Conservation (phyloP, 495 filamentous ascomycete genomes). For the Aspergillus hancockii region DNA sequence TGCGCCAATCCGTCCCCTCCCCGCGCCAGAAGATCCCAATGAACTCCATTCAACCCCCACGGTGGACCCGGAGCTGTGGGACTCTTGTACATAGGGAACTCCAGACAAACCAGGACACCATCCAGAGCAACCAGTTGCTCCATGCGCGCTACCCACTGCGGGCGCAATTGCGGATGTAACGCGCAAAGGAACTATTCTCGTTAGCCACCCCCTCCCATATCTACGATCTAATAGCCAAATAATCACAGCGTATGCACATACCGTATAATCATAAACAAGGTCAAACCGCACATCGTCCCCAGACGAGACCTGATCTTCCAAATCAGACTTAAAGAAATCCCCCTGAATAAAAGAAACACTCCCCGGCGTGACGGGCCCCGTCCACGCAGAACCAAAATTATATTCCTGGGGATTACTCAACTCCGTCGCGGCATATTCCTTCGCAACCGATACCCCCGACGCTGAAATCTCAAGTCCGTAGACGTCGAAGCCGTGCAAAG, state of each 20-base stretch:
- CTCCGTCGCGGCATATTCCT: slow-evolving; percentile 20
- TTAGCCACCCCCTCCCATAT: not conserved
- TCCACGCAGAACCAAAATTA: slow-evolving; percentile 19
- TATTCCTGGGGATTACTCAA: slow-evolving; percentile 15
- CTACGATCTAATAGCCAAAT: not conserved
- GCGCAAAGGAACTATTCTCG: slow-evolving; percentile 40
- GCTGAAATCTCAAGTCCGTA: slow-evolving; percentile 32
- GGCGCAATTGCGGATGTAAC: slow-evolving; percentile 36
- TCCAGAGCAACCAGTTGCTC: slow-evolving; percentile 25
- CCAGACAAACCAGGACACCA: slow-evolving; percentile 43
- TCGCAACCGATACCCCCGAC: slow-evolving; percentile 22
- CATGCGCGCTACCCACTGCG: slow-evolving; percentile 38
- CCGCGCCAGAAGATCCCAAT: slow-evolving; percentile 32
- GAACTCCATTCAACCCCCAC: slow-evolving; percentile 36
- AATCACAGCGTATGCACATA: slow-evolving; percentile 32
- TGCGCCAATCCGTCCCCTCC: slow-evolving; percentile 3
- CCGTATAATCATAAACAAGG: slow-evolving; percentile 77
- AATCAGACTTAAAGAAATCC: slow-evolving; percentile 65
- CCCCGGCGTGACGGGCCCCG: slow-evolving; percentile 7
- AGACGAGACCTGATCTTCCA: slow-evolving; percentile 27
- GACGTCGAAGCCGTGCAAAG: slow-evolving; percentile 32
- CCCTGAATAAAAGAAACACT: slow-evolving; percentile 53
- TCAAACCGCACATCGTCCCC: slow-evolving; percentile 55
- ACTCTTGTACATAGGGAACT: slow-evolving; percentile 46
- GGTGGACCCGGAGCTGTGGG: slow-evolving; percentile 37